Base-by-base conservation (phyloP, 2,329 filamentous ascomycete species). In the Neonectria hederae region DNA sequence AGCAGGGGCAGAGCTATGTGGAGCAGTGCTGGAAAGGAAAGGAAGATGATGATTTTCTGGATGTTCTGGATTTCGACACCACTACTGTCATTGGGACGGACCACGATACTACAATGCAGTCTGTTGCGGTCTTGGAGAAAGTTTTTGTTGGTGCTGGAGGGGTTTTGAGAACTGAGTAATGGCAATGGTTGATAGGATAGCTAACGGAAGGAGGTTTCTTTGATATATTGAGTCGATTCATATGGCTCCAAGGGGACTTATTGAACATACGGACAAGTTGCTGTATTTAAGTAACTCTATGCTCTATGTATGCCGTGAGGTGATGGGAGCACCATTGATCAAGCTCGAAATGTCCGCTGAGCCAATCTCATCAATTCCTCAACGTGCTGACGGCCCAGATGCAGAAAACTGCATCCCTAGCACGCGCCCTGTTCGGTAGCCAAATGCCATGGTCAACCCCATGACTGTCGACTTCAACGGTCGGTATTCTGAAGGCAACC, bases 1-100 rank as follows among this genome's bases (percentile, higher is more conserved):
- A 62, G 9, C 38, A 43, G 38, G 69, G 69, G 4, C 67, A 69
- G 35, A n/a, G 22, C 7, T 71, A 69, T 45, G 46, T 71, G 43
- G 62, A 67, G 11, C 30, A 62, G 19, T 69, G 65, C 35, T 71
- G 65, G 67, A 63, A n/a, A 28, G 63, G 61, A 1, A 48, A 58
- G 11, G 22, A 49, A 9, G 38, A 54, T 17, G 59, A 46, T 2
- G 57, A 58, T 6, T 52, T 62, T 30, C 22, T 48, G 1, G 65
- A 68, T 13, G 57, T 53, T 10, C 22, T 71, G n/a, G 65, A 71
- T n/a, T 63, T 65, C n/a, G 54, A 51, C n/a, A 28, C 59, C 2
- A 48, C 14, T 17, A 65, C 62, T 13, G 28, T 69, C 13, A 22
- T 35, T 11, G 55, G 55, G 6, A 49, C 49, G 3, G 65, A 71